These are phyloP conservation scores for Vitis rupestris DNA, from an alignment of 164 flowering plant species.

Conservation along the genomic window DNA sequence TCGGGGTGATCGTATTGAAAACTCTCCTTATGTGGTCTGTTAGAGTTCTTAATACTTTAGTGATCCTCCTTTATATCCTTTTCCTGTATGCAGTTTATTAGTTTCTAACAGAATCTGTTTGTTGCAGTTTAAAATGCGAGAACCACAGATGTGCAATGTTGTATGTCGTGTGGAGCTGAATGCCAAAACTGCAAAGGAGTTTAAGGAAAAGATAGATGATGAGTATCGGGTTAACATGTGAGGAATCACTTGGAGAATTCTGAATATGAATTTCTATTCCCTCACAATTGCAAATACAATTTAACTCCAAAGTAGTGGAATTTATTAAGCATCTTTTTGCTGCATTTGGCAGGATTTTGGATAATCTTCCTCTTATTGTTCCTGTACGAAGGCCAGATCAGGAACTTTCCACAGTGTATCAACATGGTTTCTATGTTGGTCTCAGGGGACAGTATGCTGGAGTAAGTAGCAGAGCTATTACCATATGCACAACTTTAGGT, in stretches of 20 bases:
- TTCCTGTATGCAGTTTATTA: neutral
- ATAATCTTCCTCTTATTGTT: conserved; percentile 89
- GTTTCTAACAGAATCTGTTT: conserved; percentile 19
- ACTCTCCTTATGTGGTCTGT: conserved; percentile 77
- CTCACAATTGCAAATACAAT: neutral
- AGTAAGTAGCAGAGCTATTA: conserved; percentile 35
- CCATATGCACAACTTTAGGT: neutral
- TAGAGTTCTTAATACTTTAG: conserved; percentile 6
- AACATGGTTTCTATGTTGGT: conserved; percentile 83
- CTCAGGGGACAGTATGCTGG: conserved; percentile 74
- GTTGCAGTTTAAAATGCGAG: conserved; percentile 86
- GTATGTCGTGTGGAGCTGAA: conserved; percentile 52
- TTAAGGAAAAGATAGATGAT: conserved; percentile 88
- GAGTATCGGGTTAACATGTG: conserved; percentile 92
- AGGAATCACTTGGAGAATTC: conserved; percentile 20
- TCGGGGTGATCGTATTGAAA: conserved; percentile 97
- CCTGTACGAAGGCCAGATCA: conserved; percentile 64
- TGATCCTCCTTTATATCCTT: neutral
- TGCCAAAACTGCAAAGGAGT: conserved; percentile 75
- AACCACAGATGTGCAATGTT: conserved; percentile 76
- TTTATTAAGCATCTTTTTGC: neutral
- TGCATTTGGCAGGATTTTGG: conserved; percentile 69
- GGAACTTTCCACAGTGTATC: conserved; percentile 57
- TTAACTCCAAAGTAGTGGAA: neutral
- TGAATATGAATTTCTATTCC: neutral